Conservation (phyloP, 2,329 filamentous ascomycete species). For the Aspergillus novofumigatus region DNA sequence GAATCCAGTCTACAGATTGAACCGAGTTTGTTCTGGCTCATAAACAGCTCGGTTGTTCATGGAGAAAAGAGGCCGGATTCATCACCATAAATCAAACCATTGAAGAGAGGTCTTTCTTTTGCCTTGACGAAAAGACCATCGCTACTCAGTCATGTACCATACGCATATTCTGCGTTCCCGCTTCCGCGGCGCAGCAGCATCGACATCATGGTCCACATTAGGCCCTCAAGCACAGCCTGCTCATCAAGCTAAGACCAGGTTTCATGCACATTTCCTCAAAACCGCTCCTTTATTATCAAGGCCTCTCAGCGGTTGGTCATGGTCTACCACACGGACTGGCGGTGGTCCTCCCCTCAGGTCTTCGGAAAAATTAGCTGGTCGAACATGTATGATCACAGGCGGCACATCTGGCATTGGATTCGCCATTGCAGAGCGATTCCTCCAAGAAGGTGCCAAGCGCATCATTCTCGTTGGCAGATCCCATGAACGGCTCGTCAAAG, state of each 20-base stretch:
- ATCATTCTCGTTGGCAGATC: slow-evolving; percentile 59
- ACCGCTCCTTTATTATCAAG: not conserved
- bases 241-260: not conserved
- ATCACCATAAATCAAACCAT: not conserved
- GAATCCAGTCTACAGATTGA: not conserved
- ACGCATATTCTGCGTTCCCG: not conserved
- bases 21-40: not conserved
- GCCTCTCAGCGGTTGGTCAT: not conserved
- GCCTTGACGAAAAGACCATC: not conserved
- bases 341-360: slow-evolving; percentile 6
- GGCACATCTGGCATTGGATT: slow-evolving; percentile 67
- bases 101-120: not conserved
- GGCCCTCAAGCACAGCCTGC: not conserved
- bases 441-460: slow-evolving; percentile 55
- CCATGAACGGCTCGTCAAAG: slow-evolving; percentile 40
- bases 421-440: slow-evolving; percentile 64
- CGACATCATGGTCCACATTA: not conserved
- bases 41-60: not conserved
- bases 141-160: not conserved
- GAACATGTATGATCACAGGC: slow-evolving; percentile 59
- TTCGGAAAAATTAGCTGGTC: slow-evolving; percentile 27
- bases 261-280: not conserved
- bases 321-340: slow-evolving; percentile 4
- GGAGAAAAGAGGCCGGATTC: not conserved
- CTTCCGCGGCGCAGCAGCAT: not conserved